A percentile compares a stretch with the other conserved stretches of the same genome.
These are phyloP conservation scores for Globisporangium iwayamae DNA, from an alignment of 352 stramenopile genomes.

Conservation along the genomic window DNA sequence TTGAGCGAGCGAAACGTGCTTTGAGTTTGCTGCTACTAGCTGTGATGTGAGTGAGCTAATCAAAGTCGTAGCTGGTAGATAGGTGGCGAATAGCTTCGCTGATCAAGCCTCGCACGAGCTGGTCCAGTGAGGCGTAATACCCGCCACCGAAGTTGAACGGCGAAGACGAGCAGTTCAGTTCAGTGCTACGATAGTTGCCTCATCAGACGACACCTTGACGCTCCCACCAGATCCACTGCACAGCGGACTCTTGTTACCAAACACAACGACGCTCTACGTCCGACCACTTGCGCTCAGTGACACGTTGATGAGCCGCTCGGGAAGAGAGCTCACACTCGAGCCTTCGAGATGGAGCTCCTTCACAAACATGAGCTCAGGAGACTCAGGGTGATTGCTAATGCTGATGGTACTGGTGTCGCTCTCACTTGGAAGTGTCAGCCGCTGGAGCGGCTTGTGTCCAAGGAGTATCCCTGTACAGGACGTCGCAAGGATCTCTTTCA, in stretches of 20 bases:
- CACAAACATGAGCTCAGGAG: neutral
- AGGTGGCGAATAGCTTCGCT: neutral
- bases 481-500: slow-evolving; percentile 2
- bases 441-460: neutral
- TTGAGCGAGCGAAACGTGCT: neutral
- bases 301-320: neutral
- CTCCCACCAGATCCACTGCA: neutral
- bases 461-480: neutral
- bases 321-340: neutral
- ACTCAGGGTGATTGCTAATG: too few species aligned
- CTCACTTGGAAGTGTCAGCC: neutral
- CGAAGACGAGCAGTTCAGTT: neutral
- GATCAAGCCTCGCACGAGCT: neutral
- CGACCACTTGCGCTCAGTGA: neutral
- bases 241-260: neutral
- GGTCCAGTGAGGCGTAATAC: slow-evolving; percentile 1
- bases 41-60: neutral
- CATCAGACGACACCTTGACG: neutral
- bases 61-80: neutral
- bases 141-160: neutral
- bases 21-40: neutral
- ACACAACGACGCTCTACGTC: neutral
- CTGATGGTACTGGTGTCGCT: neutral
- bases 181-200: neutral
- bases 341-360: slow-evolving; percentile 7